Conservation (phyloP, 2,329 filamentous ascomycete genomes). For the Cladosporium sp. region DNA sequence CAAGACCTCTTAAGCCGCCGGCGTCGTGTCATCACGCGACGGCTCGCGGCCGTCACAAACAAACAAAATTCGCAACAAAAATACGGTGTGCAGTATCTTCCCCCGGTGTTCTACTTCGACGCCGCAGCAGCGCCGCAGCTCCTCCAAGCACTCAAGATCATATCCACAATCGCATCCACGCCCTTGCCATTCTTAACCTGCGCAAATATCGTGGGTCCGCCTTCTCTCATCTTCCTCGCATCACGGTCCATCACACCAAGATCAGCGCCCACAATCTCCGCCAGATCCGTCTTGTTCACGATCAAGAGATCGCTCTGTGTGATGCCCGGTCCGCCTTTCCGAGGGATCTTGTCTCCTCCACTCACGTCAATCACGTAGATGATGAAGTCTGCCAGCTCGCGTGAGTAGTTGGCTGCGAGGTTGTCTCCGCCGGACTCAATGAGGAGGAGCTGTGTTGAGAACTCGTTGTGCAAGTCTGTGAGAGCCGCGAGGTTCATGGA, state of each 20-base stretch:
- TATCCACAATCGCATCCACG: constrained; percentile 78
- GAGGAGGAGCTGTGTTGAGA: constrained; percentile 76
- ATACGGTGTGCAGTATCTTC: not conserved
- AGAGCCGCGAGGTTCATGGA: constrained; percentile 87
- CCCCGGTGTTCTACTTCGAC: not conserved
- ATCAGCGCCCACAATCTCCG: constrained; percentile 85
- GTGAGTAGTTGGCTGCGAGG: constrained; percentile 90
- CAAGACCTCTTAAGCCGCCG: not conserved
- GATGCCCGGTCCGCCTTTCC: constrained; percentile 94
- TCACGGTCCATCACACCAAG: constrained; percentile 91
- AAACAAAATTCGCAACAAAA: not conserved
- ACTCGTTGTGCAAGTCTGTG: constrained; percentile 78
- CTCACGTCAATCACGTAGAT: constrained; percentile 98
- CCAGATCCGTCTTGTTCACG: constrained; percentile 96
- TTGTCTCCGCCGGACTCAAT: constrained; percentile 98
- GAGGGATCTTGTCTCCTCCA: constrained; percentile 91
- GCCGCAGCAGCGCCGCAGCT: constrained; percentile 65
- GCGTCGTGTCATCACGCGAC: not conserved
- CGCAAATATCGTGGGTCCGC: constrained; percentile 90
- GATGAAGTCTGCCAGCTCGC: constrained; percentile 95
- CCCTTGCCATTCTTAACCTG: constrained; percentile 92
- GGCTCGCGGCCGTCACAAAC: constrained; percentile 3
- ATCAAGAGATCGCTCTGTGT: constrained; percentile 91
- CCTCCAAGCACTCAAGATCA: constrained; percentile 91
- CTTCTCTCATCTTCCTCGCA: constrained; percentile 88